Conservation (phyloP, 371 early-diverging fungal genomes). For the Syncephalastrum racemosum region DNA sequence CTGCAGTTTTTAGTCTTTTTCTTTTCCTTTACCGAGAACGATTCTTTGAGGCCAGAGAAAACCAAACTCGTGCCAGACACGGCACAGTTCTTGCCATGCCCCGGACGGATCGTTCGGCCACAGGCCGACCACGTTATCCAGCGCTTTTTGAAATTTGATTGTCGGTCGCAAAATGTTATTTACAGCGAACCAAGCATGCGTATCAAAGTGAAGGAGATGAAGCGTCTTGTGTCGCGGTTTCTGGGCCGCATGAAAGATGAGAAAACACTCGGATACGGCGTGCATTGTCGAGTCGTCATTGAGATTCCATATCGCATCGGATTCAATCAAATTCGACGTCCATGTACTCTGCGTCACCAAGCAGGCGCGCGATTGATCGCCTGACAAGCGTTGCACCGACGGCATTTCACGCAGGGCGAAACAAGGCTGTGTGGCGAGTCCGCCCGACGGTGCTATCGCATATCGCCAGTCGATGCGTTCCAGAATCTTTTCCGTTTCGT, state of each 20-base stretch:
- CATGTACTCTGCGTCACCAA: slow-evolving; percentile 39
- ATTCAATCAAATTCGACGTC: slow-evolving; percentile 30
- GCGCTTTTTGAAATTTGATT: slow-evolving; percentile 13
- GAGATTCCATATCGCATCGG: slow-evolving; percentile 28
- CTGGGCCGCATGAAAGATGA: slow-evolving; percentile 27
- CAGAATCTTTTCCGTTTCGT: slow-evolving; percentile 22
- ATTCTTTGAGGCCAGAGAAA: slow-evolving; percentile 49
- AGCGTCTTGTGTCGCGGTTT: slow-evolving; percentile 19
- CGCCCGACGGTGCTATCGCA: slow-evolving; percentile 38
- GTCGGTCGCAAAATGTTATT: slow-evolving; percentile 36
- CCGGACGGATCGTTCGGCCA: slow-evolving; percentile 18
- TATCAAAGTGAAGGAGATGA: slow-evolving; percentile 31
- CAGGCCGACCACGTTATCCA: slow-evolving; percentile 19
- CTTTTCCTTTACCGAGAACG: slow-evolving; percentile 23
- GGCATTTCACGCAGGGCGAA: slow-evolving; percentile 37
- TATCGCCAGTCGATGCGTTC: slow-evolving; percentile 31
- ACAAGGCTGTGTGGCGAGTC: slow-evolving; percentile 24
- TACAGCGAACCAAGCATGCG: slow-evolving; percentile 33
- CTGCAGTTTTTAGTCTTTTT: background rate
- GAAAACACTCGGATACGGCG: slow-evolving; percentile 30
- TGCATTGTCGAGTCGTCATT: slow-evolving; percentile 36
- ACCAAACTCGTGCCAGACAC: slow-evolving; percentile 39
- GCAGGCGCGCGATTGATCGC: slow-evolving; percentile 17
- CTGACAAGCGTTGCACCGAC: slow-evolving; percentile 5
- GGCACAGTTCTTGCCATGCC: slow-evolving; percentile 26